Percentiles rank a stretch among this genome's conserved stretches.
Evolutionary conservation across 495 filamentous ascomycete genomes (phyloP).

Genomic region (Mytilinidion resinicola): DNA sequence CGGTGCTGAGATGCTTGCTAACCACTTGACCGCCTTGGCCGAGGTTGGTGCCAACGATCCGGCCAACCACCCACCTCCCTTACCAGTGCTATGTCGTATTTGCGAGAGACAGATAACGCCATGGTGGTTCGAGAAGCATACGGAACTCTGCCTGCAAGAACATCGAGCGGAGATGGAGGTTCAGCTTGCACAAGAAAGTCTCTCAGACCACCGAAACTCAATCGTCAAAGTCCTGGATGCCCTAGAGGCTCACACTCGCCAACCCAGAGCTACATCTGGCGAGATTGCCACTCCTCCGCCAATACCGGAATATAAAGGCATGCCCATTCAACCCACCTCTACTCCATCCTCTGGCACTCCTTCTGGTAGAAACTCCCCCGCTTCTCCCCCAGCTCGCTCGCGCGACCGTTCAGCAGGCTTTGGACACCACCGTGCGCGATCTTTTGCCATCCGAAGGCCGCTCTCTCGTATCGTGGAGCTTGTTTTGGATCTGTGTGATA

Average conservation of each 20-base stretch:
- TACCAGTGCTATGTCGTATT: conserved; percentile 88
- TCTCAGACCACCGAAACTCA: conserved; percentile 90
- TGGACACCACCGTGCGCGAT: conserved; percentile 66
- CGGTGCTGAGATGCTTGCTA: conserved; percentile 88
- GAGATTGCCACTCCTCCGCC: conserved; percentile 49
- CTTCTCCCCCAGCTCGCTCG: conserved; percentile 59
- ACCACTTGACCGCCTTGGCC: conserved; percentile 82
- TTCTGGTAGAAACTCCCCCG: conserved; percentile 62
- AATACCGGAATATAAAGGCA: conserved; percentile 82
- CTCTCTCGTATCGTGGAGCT: conserved; percentile 89
- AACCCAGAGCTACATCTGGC: conserved; percentile 49
- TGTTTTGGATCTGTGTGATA: conserved; percentile 91
- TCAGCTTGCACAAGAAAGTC: conserved; percentile 83
- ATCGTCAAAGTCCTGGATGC: conserved; percentile 94
- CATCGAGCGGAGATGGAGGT: conserved; percentile 97
- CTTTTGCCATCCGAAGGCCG: conserved; percentile 83
- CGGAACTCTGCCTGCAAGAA: conserved; percentile 90
- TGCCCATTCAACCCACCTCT: conserved; percentile 73
- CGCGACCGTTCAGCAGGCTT: conserved; percentile 73
- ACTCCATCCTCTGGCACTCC: conserved; percentile 53
- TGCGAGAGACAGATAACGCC: conserved; percentile 97
- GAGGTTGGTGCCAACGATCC: conserved; percentile 81
- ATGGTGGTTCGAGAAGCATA: conserved; percentile 99
- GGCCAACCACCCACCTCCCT: conserved; percentile 73
- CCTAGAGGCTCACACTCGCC: conserved; percentile 72